Evolutionary conservation across 768 basidiomycete genomes (phyloP).

Genomic region (Sarcodon aspratus): DNA sequence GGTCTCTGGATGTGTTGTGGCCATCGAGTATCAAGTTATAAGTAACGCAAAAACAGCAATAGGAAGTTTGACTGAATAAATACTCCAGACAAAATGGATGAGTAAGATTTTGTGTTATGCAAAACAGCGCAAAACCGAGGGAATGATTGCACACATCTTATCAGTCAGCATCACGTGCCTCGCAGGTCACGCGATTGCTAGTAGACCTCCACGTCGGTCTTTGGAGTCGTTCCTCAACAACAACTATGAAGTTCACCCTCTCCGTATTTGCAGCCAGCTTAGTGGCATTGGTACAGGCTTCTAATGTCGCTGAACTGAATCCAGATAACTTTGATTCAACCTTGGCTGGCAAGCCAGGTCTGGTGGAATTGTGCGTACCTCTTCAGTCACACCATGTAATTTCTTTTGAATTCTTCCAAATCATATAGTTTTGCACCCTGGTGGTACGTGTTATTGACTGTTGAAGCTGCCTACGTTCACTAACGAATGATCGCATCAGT

Average conservation of each 20-base stretch:
- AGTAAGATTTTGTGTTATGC: too few species aligned
- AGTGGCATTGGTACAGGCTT: slow-evolving; percentile 37
- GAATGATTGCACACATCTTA: too few species aligned
- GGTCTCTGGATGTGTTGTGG: slow-evolving; percentile 22
- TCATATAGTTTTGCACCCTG: slow-evolving; percentile 67
- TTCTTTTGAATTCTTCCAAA: slow-evolving; percentile 1
- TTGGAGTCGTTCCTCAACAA: neutral
- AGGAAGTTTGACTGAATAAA: too few species aligned
- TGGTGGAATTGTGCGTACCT: slow-evolving; percentile 79
- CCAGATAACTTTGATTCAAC: slow-evolving; percentile 65
- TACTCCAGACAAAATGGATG: too few species aligned
- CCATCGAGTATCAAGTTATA: slow-evolving; percentile 8
- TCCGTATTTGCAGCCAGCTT: slow-evolving; percentile 46
- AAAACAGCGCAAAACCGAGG: too few species aligned
- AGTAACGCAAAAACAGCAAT: neutral
- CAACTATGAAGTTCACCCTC: slow-evolving; percentile 45
- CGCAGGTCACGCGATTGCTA: too few species aligned
- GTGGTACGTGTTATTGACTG: slow-evolving; percentile 44
- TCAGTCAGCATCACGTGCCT: too few species aligned
- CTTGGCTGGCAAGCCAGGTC: slow-evolving; percentile 33
- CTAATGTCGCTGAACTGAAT: slow-evolving; percentile 75
- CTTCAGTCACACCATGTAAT: neutral
- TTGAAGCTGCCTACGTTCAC: neutral
- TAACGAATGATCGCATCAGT: slow-evolving; percentile 20
- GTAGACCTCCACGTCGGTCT: too few species aligned